These are phyloP conservation scores for Byssochlamys sp. DNA, from an alignment of 2,329 filamentous ascomycete species.

Conservation along the genomic window DNA sequence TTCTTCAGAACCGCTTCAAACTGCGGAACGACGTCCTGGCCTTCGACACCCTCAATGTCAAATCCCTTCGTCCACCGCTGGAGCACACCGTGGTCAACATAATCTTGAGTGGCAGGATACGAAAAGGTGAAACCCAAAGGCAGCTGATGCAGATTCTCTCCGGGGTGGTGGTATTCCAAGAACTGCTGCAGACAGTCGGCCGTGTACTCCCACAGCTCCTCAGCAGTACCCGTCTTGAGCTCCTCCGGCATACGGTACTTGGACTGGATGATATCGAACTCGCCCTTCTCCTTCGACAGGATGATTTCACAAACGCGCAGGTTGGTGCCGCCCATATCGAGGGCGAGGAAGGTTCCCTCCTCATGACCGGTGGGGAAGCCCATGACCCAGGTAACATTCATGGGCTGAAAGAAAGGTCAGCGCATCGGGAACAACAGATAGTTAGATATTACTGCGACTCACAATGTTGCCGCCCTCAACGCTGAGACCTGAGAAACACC, in stretches of 20 bases:
- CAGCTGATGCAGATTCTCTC: conserved; percentile 49
- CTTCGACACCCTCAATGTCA: conserved; percentile 85
- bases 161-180: conserved; percentile 71
- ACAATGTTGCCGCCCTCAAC: conserved; percentile 89
- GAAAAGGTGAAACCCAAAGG: conserved; percentile 93
- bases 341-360: conserved; percentile 74
- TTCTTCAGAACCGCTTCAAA: conserved; percentile 68
- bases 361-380: conserved; percentile 77
- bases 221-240: conserved; percentile 71
- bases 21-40: conserved; percentile 78
- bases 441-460: conserved; percentile 31
- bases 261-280: conserved; percentile 90
- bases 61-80: conserved; percentile 98
- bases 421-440: conserved; percentile 4
- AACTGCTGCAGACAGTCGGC: conserved; percentile 88
- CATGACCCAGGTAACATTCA: conserved; percentile 98
- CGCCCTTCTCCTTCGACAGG: conserved; percentile 73
- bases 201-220: conserved; percentile 90
- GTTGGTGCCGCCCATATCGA: conserved; percentile 96
- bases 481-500: conserved; percentile 52
- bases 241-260: conserved; percentile 93
- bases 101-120: conserved; percentile 85
- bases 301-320: conserved; percentile 88
- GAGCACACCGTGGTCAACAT: conserved; percentile 82
- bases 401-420: conserved; percentile 54